Percentiles rank a stretch among this genome's conserved stretches.
Conservation (phyloP, 2,329 filamentous ascomycete genomes). For the Aspergillus cejpii region DNA sequence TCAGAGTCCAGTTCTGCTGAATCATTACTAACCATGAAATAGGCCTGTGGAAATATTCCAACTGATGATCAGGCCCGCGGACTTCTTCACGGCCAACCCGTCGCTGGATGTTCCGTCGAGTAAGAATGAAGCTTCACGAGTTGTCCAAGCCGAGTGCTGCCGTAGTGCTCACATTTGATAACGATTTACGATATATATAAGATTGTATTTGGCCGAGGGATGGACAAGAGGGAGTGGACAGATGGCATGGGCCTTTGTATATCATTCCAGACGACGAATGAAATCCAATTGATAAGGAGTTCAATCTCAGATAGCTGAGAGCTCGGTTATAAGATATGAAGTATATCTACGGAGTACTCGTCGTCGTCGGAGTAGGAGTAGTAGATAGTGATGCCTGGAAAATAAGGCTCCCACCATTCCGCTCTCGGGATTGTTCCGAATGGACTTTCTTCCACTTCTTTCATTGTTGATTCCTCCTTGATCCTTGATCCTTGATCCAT, state of each 20-base stretch:
- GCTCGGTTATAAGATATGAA: no score
- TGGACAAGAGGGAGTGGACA: neutral
- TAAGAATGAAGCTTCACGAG: constrained; percentile 29
- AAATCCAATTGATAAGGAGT: no score
- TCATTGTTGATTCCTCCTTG: no score
- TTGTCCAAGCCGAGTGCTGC: constrained; percentile 30
- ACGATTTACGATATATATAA: constrained; percentile 1
- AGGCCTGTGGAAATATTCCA: constrained; percentile 37
- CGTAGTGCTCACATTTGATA: constrained; percentile 27
- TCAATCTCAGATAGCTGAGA: no score
- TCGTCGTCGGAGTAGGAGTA: no score
- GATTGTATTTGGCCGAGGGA: no score
- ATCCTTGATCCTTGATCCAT: neutral
- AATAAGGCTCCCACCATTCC: neutral
- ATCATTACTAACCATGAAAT: constrained; percentile 6
- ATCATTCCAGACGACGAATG: no score
- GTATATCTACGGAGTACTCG: no score
- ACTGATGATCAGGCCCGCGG: constrained; percentile 43
- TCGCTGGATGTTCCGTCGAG: constrained; percentile 48
- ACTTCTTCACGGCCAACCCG: constrained; percentile 51
- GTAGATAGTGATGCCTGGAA: neutral
- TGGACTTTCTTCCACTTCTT: neutral
- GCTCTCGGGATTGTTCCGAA: constrained; percentile 5
- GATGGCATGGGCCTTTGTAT: neutral
- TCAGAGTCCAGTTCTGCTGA: no score